Percentiles rank a stretch among this genome's conserved stretches.
phyloP scores from a whole-genome alignment of 495 filamentous ascomycete species.

The Hypoxylon fuscum region DNA sequence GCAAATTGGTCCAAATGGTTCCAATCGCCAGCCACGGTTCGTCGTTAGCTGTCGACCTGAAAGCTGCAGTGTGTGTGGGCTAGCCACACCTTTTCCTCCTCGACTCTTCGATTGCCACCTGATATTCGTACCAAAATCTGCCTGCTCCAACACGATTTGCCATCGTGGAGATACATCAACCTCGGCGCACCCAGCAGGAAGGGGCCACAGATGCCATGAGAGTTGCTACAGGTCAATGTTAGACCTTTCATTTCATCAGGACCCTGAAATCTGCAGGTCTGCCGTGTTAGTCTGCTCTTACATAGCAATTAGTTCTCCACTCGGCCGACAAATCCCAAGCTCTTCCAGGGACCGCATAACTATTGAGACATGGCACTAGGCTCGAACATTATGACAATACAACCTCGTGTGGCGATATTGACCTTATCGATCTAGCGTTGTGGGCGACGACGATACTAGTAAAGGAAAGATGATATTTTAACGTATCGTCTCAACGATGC shows the following conservation, averaged over 20 bases:
- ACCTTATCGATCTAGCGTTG: constrained; percentile 29
- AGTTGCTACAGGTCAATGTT: constrained; percentile 15
- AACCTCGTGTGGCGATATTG: constrained; percentile 21
- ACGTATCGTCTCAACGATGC: constrained; percentile 13
- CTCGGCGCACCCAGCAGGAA: constrained; percentile 21
- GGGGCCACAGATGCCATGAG: constrained; percentile 17
- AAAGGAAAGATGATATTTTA: constrained; percentile 24
- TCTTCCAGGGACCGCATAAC: constrained; percentile 24
- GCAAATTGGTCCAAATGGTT: constrained; percentile 41
- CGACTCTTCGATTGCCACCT: constrained; percentile 29
- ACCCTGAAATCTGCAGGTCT: constrained; percentile 37
- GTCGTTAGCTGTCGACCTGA: constrained; percentile 27
- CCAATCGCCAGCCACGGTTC: constrained; percentile 33
- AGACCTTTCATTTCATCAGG: constrained; percentile 20
- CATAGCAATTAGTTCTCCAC: constrained; percentile 25
- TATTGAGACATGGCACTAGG: constrained; percentile 19
- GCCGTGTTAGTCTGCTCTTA: constrained; percentile 20
- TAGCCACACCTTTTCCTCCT: constrained; percentile 33
- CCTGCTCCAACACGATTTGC: constrained; percentile 26
- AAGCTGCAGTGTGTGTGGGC: constrained; percentile 24
- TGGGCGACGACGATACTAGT: constrained; percentile 14
- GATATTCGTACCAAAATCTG: constrained; percentile 33
- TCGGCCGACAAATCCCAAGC: constrained; percentile 34
- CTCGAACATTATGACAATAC: constrained; percentile 26
- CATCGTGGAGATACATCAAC: constrained; percentile 24